A percentile compares a stretch with the other conserved stretches of the same genome.
Evolutionary conservation across 2,329 filamentous ascomycete genomes (phyloP).

Genomic region (Calonectria montana): DNA sequence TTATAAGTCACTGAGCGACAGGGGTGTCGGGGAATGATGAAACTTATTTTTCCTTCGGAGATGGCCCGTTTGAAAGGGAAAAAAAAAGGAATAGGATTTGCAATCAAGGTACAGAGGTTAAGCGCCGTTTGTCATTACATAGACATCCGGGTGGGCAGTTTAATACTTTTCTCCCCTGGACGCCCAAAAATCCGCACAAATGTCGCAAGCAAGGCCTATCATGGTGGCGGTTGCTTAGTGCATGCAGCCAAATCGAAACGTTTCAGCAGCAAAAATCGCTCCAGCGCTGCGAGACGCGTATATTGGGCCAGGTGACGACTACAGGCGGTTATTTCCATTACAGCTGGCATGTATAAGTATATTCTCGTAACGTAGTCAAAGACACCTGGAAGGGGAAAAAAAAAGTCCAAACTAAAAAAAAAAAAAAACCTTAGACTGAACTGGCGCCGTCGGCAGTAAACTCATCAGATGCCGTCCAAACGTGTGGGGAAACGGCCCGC

Average conservation of each 20-base stretch:
- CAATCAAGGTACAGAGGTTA: not conserved
- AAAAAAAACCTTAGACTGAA: not conserved
- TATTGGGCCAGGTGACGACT: not conserved
- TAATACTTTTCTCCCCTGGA: constrained; percentile 19
- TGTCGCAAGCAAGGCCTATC: constrained; percentile 42
- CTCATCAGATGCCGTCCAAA: not conserved
- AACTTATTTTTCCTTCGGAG: not conserved
- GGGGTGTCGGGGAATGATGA: not conserved
- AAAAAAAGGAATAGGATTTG: not conserved
- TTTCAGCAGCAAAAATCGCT: not conserved
- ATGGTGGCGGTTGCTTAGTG: constrained; percentile 32
- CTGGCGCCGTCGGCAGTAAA: not conserved
- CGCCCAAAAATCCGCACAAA: constrained; percentile 51
- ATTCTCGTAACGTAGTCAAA: not conserved
- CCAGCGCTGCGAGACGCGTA: not conserved
- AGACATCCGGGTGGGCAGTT: constrained; percentile 21
- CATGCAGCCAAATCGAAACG: not conserved
- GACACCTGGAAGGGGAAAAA: not conserved
- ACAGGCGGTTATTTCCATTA: not conserved
- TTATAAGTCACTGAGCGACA: constrained; percentile 10
- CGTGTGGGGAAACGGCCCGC: constrained; percentile 6
- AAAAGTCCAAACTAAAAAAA: not conserved
- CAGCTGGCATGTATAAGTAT: not conserved
- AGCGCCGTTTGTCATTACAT: constrained; percentile 19
- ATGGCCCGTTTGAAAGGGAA: not conserved